Conservation (phyloP, 306 rosid species). For the Delonix regia region DNA sequence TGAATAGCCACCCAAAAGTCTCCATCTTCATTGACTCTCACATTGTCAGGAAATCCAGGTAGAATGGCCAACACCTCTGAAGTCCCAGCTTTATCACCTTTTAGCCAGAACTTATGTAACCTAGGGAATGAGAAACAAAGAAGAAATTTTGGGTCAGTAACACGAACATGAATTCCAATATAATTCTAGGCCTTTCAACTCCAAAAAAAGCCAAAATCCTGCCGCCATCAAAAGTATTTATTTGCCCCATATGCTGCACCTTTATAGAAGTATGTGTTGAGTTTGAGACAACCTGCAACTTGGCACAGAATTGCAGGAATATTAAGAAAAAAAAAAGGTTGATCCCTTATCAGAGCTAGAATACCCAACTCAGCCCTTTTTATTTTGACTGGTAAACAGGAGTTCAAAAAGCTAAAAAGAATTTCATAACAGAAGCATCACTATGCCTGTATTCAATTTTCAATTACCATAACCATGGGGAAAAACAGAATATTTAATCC, state of each 20-base stretch:
- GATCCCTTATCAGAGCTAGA: no score
- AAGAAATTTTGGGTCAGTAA: background rate
- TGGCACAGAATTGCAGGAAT: no score
- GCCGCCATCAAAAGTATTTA: background rate
- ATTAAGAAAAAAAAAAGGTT: no score
- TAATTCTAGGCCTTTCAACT: background rate
- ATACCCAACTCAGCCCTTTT: no score
- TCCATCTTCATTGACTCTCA: slow-evolving; percentile 77
- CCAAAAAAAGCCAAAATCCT: background rate
- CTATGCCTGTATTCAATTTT: slow-evolving; percentile 33
- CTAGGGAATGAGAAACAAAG: slow-evolving; percentile 41
- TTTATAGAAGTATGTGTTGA: background rate
- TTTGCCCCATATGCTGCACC: background rate
- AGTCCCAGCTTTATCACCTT: slow-evolving; percentile 84
- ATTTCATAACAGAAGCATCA: slow-evolving; percentile 23
- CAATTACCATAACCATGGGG: slow-evolving; percentile 36
- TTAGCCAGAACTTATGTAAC: slow-evolving; percentile 80
- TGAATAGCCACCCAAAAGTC: slow-evolving; percentile 93
- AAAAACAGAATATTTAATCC: slow-evolving; percentile 44
- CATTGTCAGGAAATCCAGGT: slow-evolving; percentile 92
- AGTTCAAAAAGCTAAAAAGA: background rate
- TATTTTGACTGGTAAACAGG: background rate
- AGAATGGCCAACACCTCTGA: slow-evolving; percentile 72
- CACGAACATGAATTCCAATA: background rate
- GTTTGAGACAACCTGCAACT: no score